A percentile compares a stretch with the other conserved stretches of the same genome.
Evolutionary conservation across 257 asterid genomes (phyloP).

Genomic region (Catharanthus roseus): DNA sequence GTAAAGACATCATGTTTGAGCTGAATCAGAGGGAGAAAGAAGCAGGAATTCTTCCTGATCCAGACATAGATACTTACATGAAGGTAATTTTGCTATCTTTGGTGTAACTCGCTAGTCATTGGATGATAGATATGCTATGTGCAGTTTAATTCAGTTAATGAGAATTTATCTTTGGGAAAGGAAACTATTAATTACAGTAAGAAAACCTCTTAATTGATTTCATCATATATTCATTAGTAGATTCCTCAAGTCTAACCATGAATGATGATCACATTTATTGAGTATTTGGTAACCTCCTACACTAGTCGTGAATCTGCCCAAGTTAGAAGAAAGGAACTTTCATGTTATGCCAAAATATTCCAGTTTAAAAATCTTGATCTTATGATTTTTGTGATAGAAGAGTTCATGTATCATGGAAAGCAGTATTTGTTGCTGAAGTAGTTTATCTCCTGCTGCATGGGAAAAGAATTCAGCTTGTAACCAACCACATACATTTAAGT

Average conservation of each 20-base stretch:
- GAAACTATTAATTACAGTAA: no score
- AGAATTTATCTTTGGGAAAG: not conserved
- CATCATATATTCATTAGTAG: not conserved
- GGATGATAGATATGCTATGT: not conserved
- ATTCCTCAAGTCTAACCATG: not conserved
- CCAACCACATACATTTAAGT: no score
- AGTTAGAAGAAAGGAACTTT: not conserved
- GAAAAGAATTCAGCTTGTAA: not conserved
- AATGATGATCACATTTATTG: not conserved
- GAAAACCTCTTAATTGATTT: not conserved
- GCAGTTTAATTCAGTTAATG: not conserved
- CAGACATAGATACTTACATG: slow-evolving; percentile 62
- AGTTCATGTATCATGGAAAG: no score
- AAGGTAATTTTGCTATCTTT: slow-evolving; percentile 34
- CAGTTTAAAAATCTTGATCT: not conserved
- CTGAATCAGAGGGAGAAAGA: slow-evolving; percentile 56
- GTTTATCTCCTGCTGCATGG: not conserved
- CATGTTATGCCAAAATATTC: not conserved
- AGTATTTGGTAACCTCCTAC: not conserved
- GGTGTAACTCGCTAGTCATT: not conserved
- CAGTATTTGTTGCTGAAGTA: not conserved
- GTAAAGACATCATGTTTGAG: slow-evolving; percentile 48
- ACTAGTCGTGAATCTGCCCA: not conserved
- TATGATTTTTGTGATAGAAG: not conserved
- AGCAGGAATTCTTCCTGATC: slow-evolving; percentile 59